Evolutionary conservation across 768 basidiomycete species (phyloP).

Genomic region (Trametes gibbosa): DNA sequence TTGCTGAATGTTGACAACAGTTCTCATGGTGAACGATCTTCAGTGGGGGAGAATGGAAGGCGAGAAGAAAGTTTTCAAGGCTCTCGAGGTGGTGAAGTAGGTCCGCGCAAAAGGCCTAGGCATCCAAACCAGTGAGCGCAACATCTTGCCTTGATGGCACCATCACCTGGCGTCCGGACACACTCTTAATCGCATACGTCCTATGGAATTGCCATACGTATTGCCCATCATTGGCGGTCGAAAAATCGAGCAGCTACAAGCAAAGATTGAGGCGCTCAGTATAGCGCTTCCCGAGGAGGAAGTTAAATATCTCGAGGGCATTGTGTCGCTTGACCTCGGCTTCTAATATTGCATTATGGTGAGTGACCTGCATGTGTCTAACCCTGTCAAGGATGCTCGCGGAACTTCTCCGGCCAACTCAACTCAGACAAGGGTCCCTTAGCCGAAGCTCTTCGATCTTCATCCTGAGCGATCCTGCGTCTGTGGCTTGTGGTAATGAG

Average conservation of each 20-base stretch:
- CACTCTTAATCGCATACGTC: constrained; percentile 42
- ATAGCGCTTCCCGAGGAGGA: constrained; percentile 42
- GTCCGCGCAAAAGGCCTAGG: constrained; percentile 32
- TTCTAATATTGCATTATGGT: too few species aligned
- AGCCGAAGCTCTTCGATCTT: too few species aligned
- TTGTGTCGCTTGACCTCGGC: constrained; percentile 42
- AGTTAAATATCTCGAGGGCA: constrained; percentile 41
- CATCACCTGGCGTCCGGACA: neutral
- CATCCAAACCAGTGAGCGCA: neutral
- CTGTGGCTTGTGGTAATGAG: too few species aligned
- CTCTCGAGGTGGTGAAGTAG: constrained; percentile 46
- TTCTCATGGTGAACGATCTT: neutral
- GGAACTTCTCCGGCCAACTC: too few species aligned
- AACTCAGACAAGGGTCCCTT: too few species aligned
- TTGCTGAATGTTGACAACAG: neutral
- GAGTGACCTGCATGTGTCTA: too few species aligned
- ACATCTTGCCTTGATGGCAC: too few species aligned
- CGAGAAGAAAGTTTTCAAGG: constrained; percentile 39
- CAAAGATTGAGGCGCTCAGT: constrained; percentile 39
- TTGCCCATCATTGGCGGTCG: constrained; percentile 49
- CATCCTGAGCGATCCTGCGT: too few species aligned
- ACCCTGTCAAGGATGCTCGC: too few species aligned
- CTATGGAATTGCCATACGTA: constrained; percentile 44
- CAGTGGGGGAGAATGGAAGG: constrained; percentile 44
- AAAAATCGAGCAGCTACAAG: constrained; percentile 41